Conservation (phyloP, 2,329 filamentous ascomycete genomes). For the Aspergillus sp. region DNA sequence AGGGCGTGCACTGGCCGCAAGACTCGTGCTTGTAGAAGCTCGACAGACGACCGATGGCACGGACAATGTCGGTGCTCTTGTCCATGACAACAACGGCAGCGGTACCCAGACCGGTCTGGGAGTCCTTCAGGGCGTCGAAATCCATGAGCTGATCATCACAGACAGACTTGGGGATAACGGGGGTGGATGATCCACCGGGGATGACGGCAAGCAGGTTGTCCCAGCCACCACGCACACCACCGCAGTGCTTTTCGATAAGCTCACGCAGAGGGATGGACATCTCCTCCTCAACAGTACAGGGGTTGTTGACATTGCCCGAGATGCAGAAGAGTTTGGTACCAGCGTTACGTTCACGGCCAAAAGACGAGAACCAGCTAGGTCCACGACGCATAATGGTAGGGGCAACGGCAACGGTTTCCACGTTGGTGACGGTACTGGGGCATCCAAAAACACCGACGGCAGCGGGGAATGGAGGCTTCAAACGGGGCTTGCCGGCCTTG, state of each 20-base stretch:
- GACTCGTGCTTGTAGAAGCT: constrained; percentile 99
- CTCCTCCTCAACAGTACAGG: constrained; percentile 95
- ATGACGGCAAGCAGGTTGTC: constrained; percentile 95
- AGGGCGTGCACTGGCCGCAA: constrained; percentile 98
- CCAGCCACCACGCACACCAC: constrained; percentile 93
- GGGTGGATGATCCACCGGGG: constrained; percentile 92
- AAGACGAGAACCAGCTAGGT: constrained; percentile 83
- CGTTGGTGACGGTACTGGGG: constrained; percentile 95
- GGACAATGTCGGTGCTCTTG: constrained; percentile 92
- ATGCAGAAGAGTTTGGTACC: constrained; percentile 99
- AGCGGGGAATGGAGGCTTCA: constrained; percentile 98
- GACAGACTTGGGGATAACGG: constrained; percentile 80
- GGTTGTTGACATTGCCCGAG: constrained; percentile 98
- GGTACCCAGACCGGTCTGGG: constrained; percentile 91
- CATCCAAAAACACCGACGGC: constrained; percentile 97
- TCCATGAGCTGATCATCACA: constrained; percentile 98
- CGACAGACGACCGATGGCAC: constrained; percentile 83
- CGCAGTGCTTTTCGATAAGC: constrained; percentile 96
- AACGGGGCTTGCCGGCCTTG: constrained; percentile 94
- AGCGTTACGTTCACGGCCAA: constrained; percentile 91
- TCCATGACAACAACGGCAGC: constrained; percentile 99
- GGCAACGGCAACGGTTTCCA: constrained; percentile 91
- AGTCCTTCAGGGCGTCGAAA: constrained; percentile 97
- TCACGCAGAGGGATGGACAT: constrained; percentile 97
- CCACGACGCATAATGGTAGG: constrained; percentile 94